Conservation (phyloP, 2,329 filamentous ascomycete species). For the Aspergillus thermomutatus region DNA sequence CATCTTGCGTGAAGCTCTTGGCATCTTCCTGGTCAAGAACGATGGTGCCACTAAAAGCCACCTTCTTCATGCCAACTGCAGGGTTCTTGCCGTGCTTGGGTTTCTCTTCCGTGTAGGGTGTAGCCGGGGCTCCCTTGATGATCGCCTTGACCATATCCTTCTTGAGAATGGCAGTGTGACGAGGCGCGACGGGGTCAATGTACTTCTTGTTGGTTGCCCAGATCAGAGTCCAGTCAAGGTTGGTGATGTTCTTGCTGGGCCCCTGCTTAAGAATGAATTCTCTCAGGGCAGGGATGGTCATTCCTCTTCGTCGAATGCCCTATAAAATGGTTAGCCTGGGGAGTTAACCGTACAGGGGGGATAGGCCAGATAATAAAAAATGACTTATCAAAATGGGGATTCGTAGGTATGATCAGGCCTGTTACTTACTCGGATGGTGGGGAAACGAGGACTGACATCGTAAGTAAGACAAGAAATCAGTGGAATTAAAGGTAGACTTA, state of each 20-base stretch:
- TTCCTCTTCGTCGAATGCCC: conserved; percentile 48
- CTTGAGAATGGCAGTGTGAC: conserved; percentile 69
- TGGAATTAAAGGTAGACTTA: not conserved
- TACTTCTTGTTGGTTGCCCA: conserved; percentile 70
- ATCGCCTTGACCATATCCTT: conserved; percentile 69
- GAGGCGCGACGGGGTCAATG: conserved; percentile 72
- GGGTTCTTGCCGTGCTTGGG: conserved; percentile 89
- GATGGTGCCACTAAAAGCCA: conserved; percentile 70
- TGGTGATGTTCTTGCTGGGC: conserved; percentile 47
- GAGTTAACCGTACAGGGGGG: not conserved
- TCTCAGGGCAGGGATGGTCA: conserved; percentile 48
- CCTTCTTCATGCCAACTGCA: conserved; percentile 79
- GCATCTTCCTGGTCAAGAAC: conserved; percentile 85
- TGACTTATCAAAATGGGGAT: not conserved
- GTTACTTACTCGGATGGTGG: conserved; percentile 40
- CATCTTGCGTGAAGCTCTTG: conserved; percentile 72
- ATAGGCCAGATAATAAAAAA: not conserved
- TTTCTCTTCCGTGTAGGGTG: conserved; percentile 67
- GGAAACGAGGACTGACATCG: conserved; percentile 40
- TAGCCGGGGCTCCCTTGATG: conserved; percentile 62
- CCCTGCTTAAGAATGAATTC: conserved; percentile 52
- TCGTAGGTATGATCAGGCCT: not conserved
- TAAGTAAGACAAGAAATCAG: not conserved
- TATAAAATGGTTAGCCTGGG: not conserved
- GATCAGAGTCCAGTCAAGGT: conserved; percentile 49